These are phyloP conservation scores for Metarhizium robertsii DNA, from an alignment of 2,329 filamentous ascomycete genomes.

Conservation along the genomic window DNA sequence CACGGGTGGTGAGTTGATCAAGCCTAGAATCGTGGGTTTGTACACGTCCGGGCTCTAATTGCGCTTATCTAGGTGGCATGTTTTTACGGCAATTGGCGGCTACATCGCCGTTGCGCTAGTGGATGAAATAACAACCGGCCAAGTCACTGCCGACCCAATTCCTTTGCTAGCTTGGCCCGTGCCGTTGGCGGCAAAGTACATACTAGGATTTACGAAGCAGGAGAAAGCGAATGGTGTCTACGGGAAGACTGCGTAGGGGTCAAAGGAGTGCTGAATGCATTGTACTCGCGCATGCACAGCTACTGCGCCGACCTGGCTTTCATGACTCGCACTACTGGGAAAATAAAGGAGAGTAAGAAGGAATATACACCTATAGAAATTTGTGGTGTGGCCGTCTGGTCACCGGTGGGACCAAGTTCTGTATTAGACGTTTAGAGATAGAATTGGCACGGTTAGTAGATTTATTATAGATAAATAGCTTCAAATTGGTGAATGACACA, in stretches of 20 bases:
- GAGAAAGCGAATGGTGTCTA: neutral
- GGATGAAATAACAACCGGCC: conserved; percentile 24
- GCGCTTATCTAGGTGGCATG: conserved; percentile 25
- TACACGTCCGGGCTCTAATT: neutral
- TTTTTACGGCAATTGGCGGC: conserved; percentile 31
- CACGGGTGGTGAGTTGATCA: conserved; percentile 29
- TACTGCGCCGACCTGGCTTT: no score
- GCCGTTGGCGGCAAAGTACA: conserved; percentile 10
- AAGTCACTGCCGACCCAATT: conserved; percentile 20
- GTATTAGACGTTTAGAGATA: no score
- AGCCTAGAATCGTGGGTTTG: no score
- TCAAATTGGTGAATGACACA: no score
- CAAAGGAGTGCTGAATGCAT: neutral
- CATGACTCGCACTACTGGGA: no score
- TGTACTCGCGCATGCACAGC: no score
- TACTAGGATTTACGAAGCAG: neutral
- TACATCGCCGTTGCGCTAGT: conserved; percentile 28
- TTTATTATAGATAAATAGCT: no score
- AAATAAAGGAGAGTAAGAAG: no score
- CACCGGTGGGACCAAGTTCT: no score
- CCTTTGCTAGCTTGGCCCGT: conserved; percentile 25
- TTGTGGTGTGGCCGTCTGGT: no score
- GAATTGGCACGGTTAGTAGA: no score
- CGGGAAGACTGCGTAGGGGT: neutral
- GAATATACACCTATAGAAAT: no score